A percentile compares a stretch with the other conserved stretches of the same genome.
These are phyloP conservation scores for Diutina scorzettiae DNA, from an alignment of 1,139 yeast species.

Conservation along the genomic window DNA sequence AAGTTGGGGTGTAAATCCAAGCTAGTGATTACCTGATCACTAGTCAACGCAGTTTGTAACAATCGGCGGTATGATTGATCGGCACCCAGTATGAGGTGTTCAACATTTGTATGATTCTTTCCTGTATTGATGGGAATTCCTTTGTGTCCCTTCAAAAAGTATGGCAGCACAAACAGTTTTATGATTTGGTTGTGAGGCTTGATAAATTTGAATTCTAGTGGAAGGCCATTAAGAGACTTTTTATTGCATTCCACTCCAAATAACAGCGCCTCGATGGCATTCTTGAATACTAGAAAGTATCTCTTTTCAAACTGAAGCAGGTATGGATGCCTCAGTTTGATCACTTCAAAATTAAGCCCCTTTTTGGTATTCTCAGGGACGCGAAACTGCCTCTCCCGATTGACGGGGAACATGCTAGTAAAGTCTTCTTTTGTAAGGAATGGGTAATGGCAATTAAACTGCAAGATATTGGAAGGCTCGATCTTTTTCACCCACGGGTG, in stretches of 20 bases:
- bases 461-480: background rate
- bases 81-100: too few species aligned
- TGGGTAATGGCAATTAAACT: background rate
- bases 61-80: too few species aligned
- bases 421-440: background rate
- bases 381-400: conserved; percentile 1
- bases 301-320: background rate
- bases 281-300: conserved; percentile 1
- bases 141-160: background rate
- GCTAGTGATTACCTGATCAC: background rate
- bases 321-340: conserved; percentile 4
- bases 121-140: too few species aligned
- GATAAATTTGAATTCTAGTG: background rate
- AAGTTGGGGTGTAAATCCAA: background rate
- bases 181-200: background rate
- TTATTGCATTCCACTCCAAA: background rate
- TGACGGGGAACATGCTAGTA: background rate
- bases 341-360: background rate
- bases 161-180: background rate
- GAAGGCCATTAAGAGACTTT: background rate
- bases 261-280: conserved; percentile 2
- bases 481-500: background rate
- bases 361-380: conserved; percentile 1
- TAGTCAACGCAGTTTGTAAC: too few species aligned
- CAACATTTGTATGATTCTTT: too few species aligned